Conservation (phyloP, 179 eudicot species). For the Gypsophila paniculata region DNA sequence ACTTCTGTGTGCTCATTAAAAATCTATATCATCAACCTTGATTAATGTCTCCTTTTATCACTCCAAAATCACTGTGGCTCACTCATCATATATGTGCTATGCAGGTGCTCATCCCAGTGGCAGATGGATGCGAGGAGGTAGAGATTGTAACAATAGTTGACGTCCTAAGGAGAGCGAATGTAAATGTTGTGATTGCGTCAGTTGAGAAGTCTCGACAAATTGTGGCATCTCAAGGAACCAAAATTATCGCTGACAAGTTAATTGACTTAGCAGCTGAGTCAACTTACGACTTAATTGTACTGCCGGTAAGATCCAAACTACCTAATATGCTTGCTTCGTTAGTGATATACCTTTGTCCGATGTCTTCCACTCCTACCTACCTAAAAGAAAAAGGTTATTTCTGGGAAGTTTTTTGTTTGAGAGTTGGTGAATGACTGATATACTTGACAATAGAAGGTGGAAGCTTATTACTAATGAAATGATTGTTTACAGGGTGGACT, state of each 20-base stretch:
- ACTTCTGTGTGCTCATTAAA: too few relatives aligned
- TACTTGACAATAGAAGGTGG: neutral
- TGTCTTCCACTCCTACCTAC: too few relatives aligned
- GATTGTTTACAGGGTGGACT: slow-evolving; percentile 53
- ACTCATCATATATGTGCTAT: slow-evolving; percentile 5
- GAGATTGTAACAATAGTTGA: slow-evolving; percentile 68
- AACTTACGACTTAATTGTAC: slow-evolving; percentile 66
- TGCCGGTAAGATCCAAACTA: slow-evolving; percentile 57
- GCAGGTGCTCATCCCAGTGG: slow-evolving; percentile 90
- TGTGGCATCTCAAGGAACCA: slow-evolving; percentile 67
- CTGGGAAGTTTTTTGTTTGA: too few relatives aligned
- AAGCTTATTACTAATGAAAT: neutral
- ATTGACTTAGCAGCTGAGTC: slow-evolving; percentile 56
- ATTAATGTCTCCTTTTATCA: too few relatives aligned
- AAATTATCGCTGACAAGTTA: slow-evolving; percentile 63
- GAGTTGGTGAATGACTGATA: too few relatives aligned
- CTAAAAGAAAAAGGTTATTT: too few relatives aligned
- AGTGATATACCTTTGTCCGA: too few relatives aligned
- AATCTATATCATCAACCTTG: too few relatives aligned
- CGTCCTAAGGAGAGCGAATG: slow-evolving; percentile 79
- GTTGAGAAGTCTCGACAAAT: slow-evolving; percentile 58
- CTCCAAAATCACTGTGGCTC: too few relatives aligned
- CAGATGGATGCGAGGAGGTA: slow-evolving; percentile 73
- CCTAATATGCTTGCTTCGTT: too few relatives aligned
- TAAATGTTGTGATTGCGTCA: slow-evolving; percentile 69